phyloP scores from a whole-genome alignment of 2,329 filamentous ascomycete species.

The Aspergillus eucalypticola region DNA sequence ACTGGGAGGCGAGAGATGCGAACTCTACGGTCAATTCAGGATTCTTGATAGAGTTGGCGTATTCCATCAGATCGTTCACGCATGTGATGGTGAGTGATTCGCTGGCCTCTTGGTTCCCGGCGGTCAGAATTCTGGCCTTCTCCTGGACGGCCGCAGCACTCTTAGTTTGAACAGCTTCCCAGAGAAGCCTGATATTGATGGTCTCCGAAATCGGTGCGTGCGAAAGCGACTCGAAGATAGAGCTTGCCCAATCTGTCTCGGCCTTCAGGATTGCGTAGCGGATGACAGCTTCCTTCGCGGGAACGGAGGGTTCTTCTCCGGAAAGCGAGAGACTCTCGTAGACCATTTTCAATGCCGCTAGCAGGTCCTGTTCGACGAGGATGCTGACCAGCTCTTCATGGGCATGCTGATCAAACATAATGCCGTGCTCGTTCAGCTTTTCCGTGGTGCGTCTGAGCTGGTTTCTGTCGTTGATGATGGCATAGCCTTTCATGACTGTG shows the following conservation, averaged over 20 bases:
- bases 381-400: conserved; percentile 60
- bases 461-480: conserved; percentile 57
- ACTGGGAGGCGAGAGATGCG: conserved; percentile 64
- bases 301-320: conserved; percentile 43
- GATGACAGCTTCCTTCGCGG: conserved; percentile 58
- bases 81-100: conserved; percentile 65
- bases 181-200: conserved; percentile 74
- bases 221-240: conserved; percentile 55
- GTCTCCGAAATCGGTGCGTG: conserved; percentile 54
- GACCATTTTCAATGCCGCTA: conserved; percentile 67
- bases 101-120: conserved; percentile 44
- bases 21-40: conserved; percentile 73
- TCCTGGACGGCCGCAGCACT: conserved; percentile 70
- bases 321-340: conserved; percentile 58
- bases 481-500: conserved; percentile 61
- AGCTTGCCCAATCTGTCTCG: conserved; percentile 62
- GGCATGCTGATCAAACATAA: conserved; percentile 42
- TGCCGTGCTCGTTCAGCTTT: conserved; percentile 56
- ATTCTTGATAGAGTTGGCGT: conserved; percentile 70
- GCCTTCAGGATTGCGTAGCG: conserved; percentile 62
- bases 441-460: conserved; percentile 59
- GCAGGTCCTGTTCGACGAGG: conserved; percentile 60
- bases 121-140: conserved; percentile 70
- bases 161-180: conserved; percentile 71
- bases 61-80: conserved; percentile 74